phyloP scores from a whole-genome alignment of 2,329 filamentous ascomycete species.

The Monilinia vaccinii-corymbosi region DNA sequence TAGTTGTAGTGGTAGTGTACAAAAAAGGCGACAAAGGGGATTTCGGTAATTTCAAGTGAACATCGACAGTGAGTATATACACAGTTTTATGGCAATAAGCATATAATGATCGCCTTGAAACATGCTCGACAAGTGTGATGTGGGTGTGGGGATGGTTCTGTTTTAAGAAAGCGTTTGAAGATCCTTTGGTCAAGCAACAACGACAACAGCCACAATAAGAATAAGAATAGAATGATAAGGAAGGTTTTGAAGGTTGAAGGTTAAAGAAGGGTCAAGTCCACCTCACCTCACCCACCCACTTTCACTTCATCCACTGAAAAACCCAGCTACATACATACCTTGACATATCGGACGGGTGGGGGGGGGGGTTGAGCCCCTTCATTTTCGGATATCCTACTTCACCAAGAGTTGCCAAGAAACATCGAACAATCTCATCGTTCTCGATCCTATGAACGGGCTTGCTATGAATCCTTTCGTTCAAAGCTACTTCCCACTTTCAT shows the following conservation, averaged over 20 bases:
- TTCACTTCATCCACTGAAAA: no score
- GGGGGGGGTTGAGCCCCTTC: not conserved
- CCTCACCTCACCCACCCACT: not conserved
- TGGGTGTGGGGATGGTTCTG: not conserved
- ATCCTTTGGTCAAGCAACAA: not conserved
- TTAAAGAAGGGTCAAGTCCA: no score
- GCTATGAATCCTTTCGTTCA: no score
- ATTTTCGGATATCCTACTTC: not conserved
- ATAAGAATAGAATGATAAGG: no score
- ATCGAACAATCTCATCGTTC: constrained; percentile 2
- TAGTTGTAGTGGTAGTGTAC: no score
- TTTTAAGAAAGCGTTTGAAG: not conserved
- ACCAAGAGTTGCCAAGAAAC: not conserved
- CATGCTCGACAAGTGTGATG: not conserved
- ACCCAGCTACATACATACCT: not conserved
- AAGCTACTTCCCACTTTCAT: constrained; percentile 29
- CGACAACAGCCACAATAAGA: no score
- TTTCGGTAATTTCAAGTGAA: not conserved
- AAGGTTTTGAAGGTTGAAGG: not conserved
- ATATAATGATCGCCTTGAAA: not conserved
- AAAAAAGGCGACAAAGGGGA: not conserved
- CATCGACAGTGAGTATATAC: no score
- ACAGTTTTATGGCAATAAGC: no score
- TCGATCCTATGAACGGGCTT: not conserved
- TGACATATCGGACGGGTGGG: not conserved